phyloP scores from a whole-genome alignment of 1,284 basidiomycete species.

The Apiotrichum veenhuisii region DNA sequence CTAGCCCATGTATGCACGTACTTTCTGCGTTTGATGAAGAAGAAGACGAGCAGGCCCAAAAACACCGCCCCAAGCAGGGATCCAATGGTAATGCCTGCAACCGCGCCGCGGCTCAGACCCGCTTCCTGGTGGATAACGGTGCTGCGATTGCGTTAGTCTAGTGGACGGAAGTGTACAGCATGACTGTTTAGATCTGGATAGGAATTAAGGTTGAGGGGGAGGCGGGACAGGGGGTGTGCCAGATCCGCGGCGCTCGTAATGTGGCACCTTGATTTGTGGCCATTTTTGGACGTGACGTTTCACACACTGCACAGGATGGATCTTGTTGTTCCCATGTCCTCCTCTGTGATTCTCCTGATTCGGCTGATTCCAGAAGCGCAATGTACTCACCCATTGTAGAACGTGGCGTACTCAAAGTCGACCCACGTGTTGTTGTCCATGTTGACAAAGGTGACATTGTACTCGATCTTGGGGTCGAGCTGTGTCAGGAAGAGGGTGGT shows the following conservation, averaged over 20 bases:
- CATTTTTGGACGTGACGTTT: no score
- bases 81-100: slow-evolving; percentile 1
- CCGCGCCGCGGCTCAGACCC: background rate
- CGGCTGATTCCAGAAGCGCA: background rate
- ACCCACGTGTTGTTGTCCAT: background rate
- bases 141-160: no score
- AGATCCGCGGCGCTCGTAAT: no score
- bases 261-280: no score
- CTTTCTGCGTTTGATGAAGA: background rate
- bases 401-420: background rate
- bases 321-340: background rate
- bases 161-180: no score
- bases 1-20: no score
- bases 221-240: no score
- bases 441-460: background rate
- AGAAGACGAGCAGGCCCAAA: background rate
- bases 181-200: no score
- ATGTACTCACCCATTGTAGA: background rate
- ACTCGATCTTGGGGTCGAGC: background rate
- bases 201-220: no score
- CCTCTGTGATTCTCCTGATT: background rate
- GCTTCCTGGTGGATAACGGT: background rate
- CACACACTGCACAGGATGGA: no score
- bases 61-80: background rate
- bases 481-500: background rate